Base-by-base conservation (phyloP, 768 basidiomycete species). In the Leccinum incarnatum region DNA sequence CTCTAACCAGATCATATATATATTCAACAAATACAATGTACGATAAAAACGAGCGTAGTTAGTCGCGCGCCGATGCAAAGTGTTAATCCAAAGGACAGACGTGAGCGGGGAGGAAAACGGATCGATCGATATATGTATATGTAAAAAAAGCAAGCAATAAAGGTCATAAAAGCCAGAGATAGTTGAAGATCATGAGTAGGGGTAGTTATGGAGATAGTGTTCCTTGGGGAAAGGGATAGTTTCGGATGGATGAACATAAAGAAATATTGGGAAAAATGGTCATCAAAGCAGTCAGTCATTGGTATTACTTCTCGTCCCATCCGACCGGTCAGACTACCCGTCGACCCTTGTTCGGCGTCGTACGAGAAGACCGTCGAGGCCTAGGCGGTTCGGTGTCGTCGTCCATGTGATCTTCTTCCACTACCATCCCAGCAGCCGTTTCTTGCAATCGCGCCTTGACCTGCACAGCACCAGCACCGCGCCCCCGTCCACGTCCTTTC, bases 311-410 rank as follows among this genome's bases (percentile, higher is more conserved):
- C 21, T 30, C 21, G 21, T 23, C 4, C 50, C n/a, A 12, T 42
- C n/a, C 8, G 50, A 45, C 36, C 42, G 5, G n/a, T 58, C 23
- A 70, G 30, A 29, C 9, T 42, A n/a, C 60, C 49, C 21, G 55
- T 19, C 66, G 67, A 34, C 65, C 65, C 61, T 75, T 78, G 65
- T 72, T 70, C 17, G 74, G 72, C 2, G 70, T 58, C 19, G 71
- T 65, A 30, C 77, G 76, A 21, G 67, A 46, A 15, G 77, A 75
- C 42, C 77, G 69, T 54, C 78, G 69, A 3, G 71, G 72, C 29
- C 51, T 58, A 2, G 69, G 58, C 9, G 69, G 59, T n/a, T 65
- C 62, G 1, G 59, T 67, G 27, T 57, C 66, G 2, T 72, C 68
- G 11, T 73, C 57, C 55, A 59, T 42, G 45, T 72, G 72, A 21